phyloP scores from a whole-genome alignment of 2,329 filamentous ascomycete species.

The Botrytis byssoidea region DNA sequence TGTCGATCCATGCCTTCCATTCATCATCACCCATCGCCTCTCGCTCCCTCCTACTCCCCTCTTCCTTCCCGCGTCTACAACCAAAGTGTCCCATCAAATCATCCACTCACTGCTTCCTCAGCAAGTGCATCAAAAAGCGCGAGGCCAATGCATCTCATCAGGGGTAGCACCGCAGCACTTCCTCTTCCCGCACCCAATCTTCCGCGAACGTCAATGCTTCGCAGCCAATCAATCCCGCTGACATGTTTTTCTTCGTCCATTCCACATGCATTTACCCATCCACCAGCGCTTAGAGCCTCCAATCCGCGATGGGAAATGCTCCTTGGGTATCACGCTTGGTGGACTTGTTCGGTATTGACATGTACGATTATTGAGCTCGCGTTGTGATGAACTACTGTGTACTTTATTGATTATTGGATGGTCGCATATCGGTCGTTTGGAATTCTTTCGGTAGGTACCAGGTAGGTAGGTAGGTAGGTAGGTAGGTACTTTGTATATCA shows the following conservation, averaged over 20 bases:
- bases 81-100: background rate
- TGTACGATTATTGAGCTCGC: background rate
- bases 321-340: background rate
- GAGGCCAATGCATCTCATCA: conserved; percentile 10
- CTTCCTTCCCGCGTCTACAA: background rate
- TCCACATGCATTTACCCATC: background rate
- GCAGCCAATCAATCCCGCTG: background rate
- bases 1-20: background rate
- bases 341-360: background rate
- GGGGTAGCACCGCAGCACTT: background rate
- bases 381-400: background rate
- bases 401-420: background rate
- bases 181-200: background rate
- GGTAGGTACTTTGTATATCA: background rate
- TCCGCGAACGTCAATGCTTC: background rate
- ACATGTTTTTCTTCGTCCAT: background rate
- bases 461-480: no score
- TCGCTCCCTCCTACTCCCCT: background rate
- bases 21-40: background rate
- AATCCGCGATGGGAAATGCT: background rate
- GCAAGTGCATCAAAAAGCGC: background rate
- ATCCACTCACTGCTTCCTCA: background rate
- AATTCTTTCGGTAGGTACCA: background rate
- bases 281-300: conserved; percentile 10
- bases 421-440: background rate